These are phyloP conservation scores for Phaeophleospora eucalypticola DNA, from an alignment of 2,329 filamentous ascomycete species.

Conservation along the genomic window DNA sequence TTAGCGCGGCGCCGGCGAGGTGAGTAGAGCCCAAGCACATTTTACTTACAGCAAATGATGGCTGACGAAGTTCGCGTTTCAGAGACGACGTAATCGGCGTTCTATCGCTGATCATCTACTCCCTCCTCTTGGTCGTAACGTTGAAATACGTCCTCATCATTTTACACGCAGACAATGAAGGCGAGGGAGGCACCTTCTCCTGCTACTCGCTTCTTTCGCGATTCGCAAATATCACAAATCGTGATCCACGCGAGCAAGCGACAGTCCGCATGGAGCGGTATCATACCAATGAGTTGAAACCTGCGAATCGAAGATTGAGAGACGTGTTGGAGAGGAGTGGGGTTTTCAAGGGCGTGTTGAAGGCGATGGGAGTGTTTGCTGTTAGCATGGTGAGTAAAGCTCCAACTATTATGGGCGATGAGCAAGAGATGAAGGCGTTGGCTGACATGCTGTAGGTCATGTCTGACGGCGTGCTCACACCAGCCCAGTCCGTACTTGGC, in stretches of 20 bases:
- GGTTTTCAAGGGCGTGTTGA: slow-evolving; percentile 52
- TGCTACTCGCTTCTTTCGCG: slow-evolving; percentile 62
- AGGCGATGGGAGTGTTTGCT: slow-evolving; percentile 60
- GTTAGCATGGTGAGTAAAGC: slow-evolving; percentile 52
- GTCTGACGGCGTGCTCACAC: slow-evolving; percentile 62
- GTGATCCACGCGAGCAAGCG: slow-evolving; percentile 55
- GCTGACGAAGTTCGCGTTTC: background rate
- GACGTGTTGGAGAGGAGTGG: slow-evolving; percentile 55
- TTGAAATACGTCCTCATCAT: slow-evolving; percentile 66
- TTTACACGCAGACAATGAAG: slow-evolving; percentile 64
- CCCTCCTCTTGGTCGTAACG: slow-evolving; percentile 64
- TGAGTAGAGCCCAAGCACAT: no score
- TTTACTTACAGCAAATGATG: background rate
- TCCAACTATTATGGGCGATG: background rate
- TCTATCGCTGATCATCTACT: slow-evolving; percentile 66
- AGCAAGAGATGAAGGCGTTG: no score
- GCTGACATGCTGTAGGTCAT: slow-evolving; percentile 42
- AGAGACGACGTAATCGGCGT: slow-evolving; percentile 60
- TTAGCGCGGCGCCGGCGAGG: slow-evolving; percentile 50
- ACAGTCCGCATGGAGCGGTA: slow-evolving; percentile 58
- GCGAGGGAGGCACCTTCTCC: slow-evolving; percentile 66
- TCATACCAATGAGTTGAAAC: slow-evolving; percentile 53
- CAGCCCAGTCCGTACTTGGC: slow-evolving; percentile 66
- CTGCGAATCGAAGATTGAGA: slow-evolving; percentile 51
- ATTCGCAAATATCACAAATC: slow-evolving; percentile 57